Evolutionary conservation across 1,139 yeast species (phyloP).

Genomic region (Dujonia santamariae): DNA sequence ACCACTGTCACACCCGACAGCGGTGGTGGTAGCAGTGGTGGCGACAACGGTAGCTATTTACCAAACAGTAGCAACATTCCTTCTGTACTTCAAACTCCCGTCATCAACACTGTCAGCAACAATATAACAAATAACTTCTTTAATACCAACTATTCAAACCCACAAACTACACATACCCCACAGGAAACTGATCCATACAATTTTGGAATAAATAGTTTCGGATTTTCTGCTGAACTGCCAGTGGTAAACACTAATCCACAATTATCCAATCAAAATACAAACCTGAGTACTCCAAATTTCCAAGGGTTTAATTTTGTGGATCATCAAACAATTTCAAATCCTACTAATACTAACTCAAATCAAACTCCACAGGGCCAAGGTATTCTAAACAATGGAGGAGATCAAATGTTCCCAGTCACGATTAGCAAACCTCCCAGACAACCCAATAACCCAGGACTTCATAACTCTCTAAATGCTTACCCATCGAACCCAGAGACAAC

Average conservation of each 20-base stretch:
- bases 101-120: constrained; percentile 25
- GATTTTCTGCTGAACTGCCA: constrained; percentile 15
- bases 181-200: constrained; percentile 26
- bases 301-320: no score
- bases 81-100: constrained; percentile 27
- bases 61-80: not conserved
- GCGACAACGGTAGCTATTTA: not conserved
- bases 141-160: constrained; percentile 24
- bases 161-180: constrained; percentile 4
- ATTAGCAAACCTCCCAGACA: constrained; percentile 8
- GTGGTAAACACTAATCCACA: not conserved
- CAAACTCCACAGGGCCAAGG: not conserved
- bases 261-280: no score
- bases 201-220: constrained; percentile 36
- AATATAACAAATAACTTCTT: constrained; percentile 36
- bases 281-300: no score
- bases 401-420: not conserved
- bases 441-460: constrained; percentile 21
- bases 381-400: not conserved
- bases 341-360: no score
- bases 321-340: no score
- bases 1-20: not conserved
- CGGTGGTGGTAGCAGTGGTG: not conserved
- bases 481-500: constrained; percentile 40
- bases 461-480: constrained; percentile 25